These are phyloP conservation scores for Castanea crenata DNA, from an alignment of 306 rosid species.

Conservation along the genomic window DNA sequence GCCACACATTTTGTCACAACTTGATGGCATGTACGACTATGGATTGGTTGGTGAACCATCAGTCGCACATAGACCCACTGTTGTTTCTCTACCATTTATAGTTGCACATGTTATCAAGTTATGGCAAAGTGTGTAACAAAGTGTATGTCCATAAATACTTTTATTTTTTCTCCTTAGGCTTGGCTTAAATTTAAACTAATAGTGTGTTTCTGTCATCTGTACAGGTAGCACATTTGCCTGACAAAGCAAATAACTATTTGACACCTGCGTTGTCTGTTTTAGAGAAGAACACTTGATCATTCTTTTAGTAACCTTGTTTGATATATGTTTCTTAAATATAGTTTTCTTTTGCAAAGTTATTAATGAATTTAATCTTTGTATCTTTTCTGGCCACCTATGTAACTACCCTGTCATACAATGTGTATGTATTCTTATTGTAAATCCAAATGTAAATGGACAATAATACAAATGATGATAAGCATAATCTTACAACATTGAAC, in stretches of 20 bases:
- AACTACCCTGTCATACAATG: not conserved
- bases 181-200: slow-evolving; percentile 1
- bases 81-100: no score
- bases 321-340: not conserved
- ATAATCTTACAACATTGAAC: no score
- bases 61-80: no score
- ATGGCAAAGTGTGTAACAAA: no score
- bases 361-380: not conserved
- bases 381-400: not conserved
- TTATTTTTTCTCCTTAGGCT: no score
- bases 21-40: no score
- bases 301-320: not conserved
- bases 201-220: slow-evolving; percentile 5
- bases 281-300: slow-evolving; percentile 85
- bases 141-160: no score
- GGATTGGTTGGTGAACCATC: no score
- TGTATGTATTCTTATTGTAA: not conserved
- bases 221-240: slow-evolving; percentile 98
- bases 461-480: no score
- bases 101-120: no score
- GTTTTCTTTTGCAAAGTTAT: slow-evolving; percentile 17
- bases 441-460: no score
- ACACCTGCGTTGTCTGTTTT: slow-evolving; percentile 88
- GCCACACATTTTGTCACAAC: no score
- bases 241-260: slow-evolving; percentile 96